A percentile compares a stretch with the other conserved stretches of the same genome.
Conservation (phyloP, 2,329 filamentous ascomycete species). For the Calycina herbarum region DNA sequence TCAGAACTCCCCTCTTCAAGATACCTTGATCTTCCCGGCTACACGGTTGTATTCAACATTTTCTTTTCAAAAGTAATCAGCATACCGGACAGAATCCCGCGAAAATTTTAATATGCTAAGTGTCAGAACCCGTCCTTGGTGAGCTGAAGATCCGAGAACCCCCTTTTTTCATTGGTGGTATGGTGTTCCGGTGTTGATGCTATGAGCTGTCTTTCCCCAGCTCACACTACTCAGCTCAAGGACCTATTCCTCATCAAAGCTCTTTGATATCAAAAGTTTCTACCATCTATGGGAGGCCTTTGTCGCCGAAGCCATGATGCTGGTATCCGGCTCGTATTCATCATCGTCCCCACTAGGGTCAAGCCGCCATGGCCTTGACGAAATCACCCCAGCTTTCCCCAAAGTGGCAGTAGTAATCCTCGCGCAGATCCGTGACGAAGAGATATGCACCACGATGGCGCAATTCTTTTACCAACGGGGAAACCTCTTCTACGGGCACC, state of each 20-base stretch:
- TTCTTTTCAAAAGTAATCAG: too few relatives aligned
- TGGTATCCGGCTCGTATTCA: neutral
- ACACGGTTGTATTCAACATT: too few relatives aligned
- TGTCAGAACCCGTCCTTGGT: neutral
- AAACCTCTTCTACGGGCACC: slow-evolving; percentile 6
- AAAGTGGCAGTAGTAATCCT: slow-evolving; percentile 15
- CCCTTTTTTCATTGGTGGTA: neutral
- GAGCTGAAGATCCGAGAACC: neutral
- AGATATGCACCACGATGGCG: slow-evolving; percentile 5
- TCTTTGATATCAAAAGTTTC: neutral
- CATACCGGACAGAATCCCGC: too few relatives aligned
- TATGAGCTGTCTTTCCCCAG: neutral
- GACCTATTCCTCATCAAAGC: neutral
- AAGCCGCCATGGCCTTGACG: slow-evolving; percentile 8
- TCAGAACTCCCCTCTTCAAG: neutral
- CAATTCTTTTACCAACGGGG: neutral
- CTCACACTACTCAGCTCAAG: neutral
- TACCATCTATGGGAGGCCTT: too few relatives aligned
- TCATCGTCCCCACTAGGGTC: neutral
- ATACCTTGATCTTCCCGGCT: too few relatives aligned
- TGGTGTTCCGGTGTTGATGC: neutral
- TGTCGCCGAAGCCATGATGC: neutral
- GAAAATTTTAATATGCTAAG: too few relatives aligned
- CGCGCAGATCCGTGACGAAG: slow-evolving; percentile 13
- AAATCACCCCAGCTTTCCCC: slow-evolving; percentile 10